phyloP scores from a whole-genome alignment of 2,329 filamentous ascomycete genomes.

The Pseudogymnoascus sp. region DNA sequence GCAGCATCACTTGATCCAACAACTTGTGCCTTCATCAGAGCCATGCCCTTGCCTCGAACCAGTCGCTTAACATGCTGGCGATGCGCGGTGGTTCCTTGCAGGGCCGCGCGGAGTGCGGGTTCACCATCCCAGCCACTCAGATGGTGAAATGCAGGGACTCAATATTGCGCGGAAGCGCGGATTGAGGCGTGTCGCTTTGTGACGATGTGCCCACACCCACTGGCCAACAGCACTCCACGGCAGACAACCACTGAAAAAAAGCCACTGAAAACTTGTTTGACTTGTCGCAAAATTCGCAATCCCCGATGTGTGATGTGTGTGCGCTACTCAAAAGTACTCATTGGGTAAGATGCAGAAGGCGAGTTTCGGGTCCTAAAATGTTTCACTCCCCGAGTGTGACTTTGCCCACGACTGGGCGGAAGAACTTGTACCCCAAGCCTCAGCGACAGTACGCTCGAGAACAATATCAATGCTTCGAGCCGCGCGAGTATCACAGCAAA shows the following conservation, averaged over 20 bases:
- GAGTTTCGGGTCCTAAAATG: background rate
- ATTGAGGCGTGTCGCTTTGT: background rate
- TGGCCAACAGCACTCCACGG: background rate
- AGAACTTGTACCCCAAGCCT: background rate
- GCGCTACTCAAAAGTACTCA: background rate
- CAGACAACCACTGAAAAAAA: background rate
- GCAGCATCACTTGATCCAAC: background rate
- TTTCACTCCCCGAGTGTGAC: constrained; percentile 1
- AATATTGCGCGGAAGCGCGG: constrained; percentile 1
- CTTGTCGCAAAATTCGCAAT: background rate
- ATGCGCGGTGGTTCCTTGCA: background rate
- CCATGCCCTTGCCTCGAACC: background rate
- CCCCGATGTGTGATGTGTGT: background rate
- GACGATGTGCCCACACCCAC: background rate
- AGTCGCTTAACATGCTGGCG: constrained; percentile 3
- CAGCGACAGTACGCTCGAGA: background rate
- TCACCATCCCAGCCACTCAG: constrained; percentile 5
- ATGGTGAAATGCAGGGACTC: constrained; percentile 2
- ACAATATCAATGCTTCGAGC: constrained; percentile 2
- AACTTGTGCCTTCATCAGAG: background rate
- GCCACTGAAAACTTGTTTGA: background rate
- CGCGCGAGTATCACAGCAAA: background rate
- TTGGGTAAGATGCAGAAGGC: background rate
- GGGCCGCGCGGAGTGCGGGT: background rate
- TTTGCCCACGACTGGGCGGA: background rate